phyloP scores from a whole-genome alignment of 495 filamentous ascomycete species.

The Cladorrhinum samala region DNA sequence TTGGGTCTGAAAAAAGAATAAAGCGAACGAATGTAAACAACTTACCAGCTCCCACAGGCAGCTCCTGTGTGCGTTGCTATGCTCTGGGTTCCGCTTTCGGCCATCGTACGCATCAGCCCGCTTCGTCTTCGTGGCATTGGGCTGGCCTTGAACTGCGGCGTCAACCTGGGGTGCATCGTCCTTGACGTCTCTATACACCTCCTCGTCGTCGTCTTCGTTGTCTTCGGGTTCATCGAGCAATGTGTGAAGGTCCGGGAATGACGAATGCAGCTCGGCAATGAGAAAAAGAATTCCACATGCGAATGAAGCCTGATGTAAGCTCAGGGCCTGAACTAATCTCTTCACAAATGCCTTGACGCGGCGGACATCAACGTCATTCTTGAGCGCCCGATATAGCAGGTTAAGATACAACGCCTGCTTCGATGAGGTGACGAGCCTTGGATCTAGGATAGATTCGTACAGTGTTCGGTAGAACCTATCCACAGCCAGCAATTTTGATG shows the following conservation, averaged over 20 bases:
- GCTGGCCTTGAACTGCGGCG: constrained; percentile 24
- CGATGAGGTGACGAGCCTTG: constrained; percentile 78
- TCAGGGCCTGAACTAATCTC: constrained; percentile 78
- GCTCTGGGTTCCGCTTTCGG: constrained; percentile 81
- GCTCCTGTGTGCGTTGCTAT: constrained; percentile 81
- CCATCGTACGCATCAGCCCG: constrained; percentile 59
- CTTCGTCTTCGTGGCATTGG: constrained; percentile 7
- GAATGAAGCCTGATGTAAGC: constrained; percentile 85
- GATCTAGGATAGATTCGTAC: constrained; percentile 91
- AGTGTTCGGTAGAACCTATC: constrained; percentile 93
- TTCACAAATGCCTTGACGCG: constrained; percentile 94
- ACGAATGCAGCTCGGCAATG: constrained; percentile 69
- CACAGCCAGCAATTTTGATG: constrained; percentile 64
- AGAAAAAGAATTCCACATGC: constrained; percentile 84
- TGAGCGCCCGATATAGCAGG: constrained; percentile 78
- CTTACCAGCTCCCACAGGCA: constrained; percentile 88
- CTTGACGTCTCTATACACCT: constrained; percentile 56
- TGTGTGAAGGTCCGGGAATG: constrained; percentile 66
- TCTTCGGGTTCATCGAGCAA: constrained; percentile 67
- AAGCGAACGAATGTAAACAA: constrained; percentile 1
- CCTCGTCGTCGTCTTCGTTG: constrained; percentile 40
- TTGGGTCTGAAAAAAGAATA: not conserved
- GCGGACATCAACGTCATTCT: constrained; percentile 76
- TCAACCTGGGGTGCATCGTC: constrained; percentile 59
- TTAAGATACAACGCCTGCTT: constrained; percentile 96